Conservation (phyloP, 2,329 filamentous ascomycete species). For the Fusarium torulosum region DNA sequence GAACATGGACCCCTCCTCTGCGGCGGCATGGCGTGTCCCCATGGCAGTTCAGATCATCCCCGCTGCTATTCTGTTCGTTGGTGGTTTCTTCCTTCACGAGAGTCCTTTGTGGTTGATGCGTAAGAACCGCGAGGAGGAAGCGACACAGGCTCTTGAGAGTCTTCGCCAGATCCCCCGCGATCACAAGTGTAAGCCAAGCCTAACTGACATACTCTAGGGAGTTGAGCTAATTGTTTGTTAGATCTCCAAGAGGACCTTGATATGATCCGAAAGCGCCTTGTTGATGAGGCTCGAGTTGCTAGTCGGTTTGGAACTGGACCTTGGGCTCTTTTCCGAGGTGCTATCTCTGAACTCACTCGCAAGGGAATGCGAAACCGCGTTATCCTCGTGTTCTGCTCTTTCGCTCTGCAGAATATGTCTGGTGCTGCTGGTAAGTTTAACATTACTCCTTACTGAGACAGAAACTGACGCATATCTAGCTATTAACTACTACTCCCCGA, state of each 20-base stretch:
- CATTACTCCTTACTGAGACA: fast-evolving
- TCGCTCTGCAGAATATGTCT: constrained; percentile 57
- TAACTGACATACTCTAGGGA: fast-evolving
- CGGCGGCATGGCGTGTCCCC: constrained; percentile 62
- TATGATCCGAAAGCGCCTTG: constrained; percentile 57
- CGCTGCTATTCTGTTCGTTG: constrained; percentile 57
- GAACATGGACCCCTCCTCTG: constrained; percentile 51
- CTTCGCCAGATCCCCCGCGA: constrained; percentile 60
- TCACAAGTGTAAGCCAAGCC: constrained; percentile 48
- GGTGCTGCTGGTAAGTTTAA: constrained; percentile 53
- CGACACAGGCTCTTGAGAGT: constrained; percentile 50
- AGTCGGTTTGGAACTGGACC: constrained; percentile 50
- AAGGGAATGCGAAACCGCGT: constrained; percentile 59
- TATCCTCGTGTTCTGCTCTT: constrained; percentile 54
- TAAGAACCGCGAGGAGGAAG: constrained; percentile 51
- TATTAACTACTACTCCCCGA: constrained; percentile 60
- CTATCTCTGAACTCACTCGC: constrained; percentile 52
- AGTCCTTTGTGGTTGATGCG: constrained; percentile 57
- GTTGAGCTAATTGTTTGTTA: constrained; percentile 24
- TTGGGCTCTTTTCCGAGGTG: constrained; percentile 53
- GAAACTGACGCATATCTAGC: constrained; percentile 40
- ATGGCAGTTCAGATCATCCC: constrained; percentile 63
- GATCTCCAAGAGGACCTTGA: constrained; percentile 63
- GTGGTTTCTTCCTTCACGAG: constrained; percentile 61
- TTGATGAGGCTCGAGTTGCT: constrained; percentile 52